Evolutionary conservation across 768 basidiomycete species (phyloP).

Genomic region (Tylopilus felleus): DNA sequence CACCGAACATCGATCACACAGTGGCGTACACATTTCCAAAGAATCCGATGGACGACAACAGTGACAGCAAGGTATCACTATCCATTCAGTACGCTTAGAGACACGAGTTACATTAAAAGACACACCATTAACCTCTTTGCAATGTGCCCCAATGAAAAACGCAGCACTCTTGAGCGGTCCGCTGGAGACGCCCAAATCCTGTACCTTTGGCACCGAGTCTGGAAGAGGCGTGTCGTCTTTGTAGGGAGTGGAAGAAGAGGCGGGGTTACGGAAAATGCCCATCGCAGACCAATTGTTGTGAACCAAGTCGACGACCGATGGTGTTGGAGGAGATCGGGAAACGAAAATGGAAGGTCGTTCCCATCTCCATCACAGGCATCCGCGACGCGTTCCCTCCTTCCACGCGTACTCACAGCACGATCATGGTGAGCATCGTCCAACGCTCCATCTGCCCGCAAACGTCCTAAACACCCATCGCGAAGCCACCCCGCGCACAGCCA

Average conservation of each 20-base stretch:
- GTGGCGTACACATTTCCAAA: background rate
- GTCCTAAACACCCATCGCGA: background rate
- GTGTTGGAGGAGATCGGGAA: conserved; percentile 18
- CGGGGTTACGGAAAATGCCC: conserved; percentile 51
- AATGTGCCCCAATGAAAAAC: conserved; percentile 95
- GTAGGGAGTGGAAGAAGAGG: conserved; percentile 48
- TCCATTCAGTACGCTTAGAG: conserved; percentile 8
- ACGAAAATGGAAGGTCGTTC: conserved; percentile 26
- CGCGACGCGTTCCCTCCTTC: background rate
- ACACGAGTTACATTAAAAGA: conserved; percentile 1
- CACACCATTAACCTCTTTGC: conserved; percentile 95
- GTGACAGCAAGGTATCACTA: background rate
- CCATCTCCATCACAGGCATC: conserved; percentile 3
- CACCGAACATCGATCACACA: background rate
- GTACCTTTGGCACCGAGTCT: conserved; percentile 66
- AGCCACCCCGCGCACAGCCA: conserved; percentile 55
- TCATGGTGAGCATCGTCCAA: conserved; percentile 19
- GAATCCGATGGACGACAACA: background rate
- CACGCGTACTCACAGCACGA: background rate
- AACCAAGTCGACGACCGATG: conserved; percentile 2
- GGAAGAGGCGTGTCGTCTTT: conserved; percentile 68
- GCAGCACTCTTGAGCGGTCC: conserved; percentile 94
- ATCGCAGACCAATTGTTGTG: conserved; percentile 40
- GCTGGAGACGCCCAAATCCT: conserved; percentile 85
- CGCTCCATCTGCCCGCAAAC: background rate